These are phyloP conservation scores for Aechmea fasciata DNA, from an alignment of 176 grass and related monocot genomes.

Conservation along the genomic window DNA sequence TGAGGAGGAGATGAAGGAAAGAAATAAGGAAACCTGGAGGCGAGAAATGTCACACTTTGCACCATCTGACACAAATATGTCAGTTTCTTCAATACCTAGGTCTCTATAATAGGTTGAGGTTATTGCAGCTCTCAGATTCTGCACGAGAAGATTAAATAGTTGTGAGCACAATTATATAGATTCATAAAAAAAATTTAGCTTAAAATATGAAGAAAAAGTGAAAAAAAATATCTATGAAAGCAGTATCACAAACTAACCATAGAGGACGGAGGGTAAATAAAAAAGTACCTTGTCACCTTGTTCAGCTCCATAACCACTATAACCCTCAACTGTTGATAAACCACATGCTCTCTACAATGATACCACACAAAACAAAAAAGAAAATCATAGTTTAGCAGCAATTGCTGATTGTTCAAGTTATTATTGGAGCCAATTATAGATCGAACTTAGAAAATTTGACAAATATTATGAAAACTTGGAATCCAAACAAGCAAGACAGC, in stretches of 20 bases:
- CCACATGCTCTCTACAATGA: slow-evolving; percentile 51
- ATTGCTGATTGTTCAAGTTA: background rate
- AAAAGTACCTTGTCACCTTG: slow-evolving; percentile 83
- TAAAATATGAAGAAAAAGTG: background rate
- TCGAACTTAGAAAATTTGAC: background rate
- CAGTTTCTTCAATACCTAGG: slow-evolving; percentile 74
- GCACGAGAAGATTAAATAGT: slow-evolving; percentile 20
- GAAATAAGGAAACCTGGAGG: slow-evolving; percentile 46
- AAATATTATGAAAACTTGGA: too few relatives aligned
- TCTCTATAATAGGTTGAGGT: slow-evolving; percentile 73
- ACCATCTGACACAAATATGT: slow-evolving; percentile 96
- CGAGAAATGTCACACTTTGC: slow-evolving; percentile 99
- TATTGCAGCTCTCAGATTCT: slow-evolving; percentile 85
- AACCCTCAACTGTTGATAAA: slow-evolving; percentile 72
- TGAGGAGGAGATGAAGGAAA: background rate
- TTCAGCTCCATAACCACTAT: slow-evolving; percentile 99
- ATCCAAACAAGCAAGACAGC: too few relatives aligned
- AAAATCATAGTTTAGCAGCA: background rate
- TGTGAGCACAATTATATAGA: background rate
- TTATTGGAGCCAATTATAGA: background rate
- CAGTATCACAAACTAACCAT: background rate
- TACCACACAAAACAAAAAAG: background rate
- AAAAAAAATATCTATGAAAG: background rate
- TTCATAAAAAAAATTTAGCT: too few relatives aligned
- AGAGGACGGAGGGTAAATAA: background rate